These are phyloP conservation scores for Boletus holoroseus DNA, from an alignment of 1,284 basidiomycete genomes.

Conservation along the genomic window DNA sequence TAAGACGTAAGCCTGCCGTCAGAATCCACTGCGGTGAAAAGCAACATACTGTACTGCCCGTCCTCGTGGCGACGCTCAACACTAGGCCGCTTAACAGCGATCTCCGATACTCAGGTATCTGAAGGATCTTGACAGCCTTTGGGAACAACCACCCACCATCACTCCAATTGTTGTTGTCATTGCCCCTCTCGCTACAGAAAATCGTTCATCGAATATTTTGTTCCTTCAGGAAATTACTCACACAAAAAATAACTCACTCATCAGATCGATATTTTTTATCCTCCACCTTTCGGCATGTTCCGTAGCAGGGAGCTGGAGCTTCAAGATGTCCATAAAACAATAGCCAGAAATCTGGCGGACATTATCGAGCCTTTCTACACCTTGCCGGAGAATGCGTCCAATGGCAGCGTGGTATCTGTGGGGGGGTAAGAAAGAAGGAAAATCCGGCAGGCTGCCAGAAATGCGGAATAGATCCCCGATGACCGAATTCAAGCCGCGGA, in stretches of 20 bases:
- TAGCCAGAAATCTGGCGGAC: constrained; percentile 77
- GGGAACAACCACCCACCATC: constrained; percentile 70
- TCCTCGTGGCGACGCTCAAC: constrained; percentile 73
- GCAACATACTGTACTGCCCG: constrained; percentile 69
- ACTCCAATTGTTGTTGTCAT: constrained; percentile 51
- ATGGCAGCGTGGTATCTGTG: constrained; percentile 54
- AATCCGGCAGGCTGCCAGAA: constrained; percentile 39
- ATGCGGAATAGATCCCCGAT: constrained; percentile 44
- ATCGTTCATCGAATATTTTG: background rate
- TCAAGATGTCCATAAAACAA: constrained; percentile 50
- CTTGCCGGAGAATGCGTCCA: constrained; percentile 78
- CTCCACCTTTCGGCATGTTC: constrained; percentile 43
- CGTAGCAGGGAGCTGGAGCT: constrained; percentile 41
- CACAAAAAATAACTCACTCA: constrained; percentile 54
- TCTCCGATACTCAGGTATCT: constrained; percentile 54
- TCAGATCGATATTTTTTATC: constrained; percentile 41
- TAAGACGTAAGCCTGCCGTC: constrained; percentile 10
- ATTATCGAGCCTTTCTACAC: constrained; percentile 86
- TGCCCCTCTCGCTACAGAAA: constrained; percentile 29
- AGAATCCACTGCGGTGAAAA: constrained; percentile 9
- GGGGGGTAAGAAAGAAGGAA: constrained; percentile 55
- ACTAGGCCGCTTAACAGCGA: constrained; percentile 70
- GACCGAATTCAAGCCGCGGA: constrained; percentile 55
- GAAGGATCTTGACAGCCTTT: constrained; percentile 62
- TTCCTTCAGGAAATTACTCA: constrained; percentile 31